Percentiles rank a stretch among this genome's conserved stretches.
phyloP scores from a whole-genome alignment of 129 eudicot species.

The Arctium lappa region DNA sequence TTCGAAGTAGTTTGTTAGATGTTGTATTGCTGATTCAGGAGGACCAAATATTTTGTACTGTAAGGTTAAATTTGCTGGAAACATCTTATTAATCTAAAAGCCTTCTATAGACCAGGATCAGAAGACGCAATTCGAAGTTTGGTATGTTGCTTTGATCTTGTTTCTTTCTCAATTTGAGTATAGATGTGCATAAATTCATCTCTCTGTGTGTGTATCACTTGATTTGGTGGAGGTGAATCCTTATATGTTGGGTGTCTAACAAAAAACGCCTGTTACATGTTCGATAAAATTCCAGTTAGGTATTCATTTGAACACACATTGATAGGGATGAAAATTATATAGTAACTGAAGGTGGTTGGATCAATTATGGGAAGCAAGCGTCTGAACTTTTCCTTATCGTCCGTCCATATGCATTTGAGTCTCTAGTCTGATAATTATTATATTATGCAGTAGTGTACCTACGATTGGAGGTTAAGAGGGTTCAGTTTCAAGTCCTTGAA shows the following conservation, averaged over 20 bases:
- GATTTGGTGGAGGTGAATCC: not conserved
- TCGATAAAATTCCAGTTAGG: conserved; percentile 24
- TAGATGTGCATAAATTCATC: not conserved
- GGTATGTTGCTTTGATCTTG: conserved; percentile 21
- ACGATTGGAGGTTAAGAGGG: not conserved
- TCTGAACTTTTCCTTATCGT: conserved; percentile 4
- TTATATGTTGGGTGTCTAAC: not conserved
- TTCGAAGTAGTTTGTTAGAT: not conserved
- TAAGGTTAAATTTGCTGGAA: not conserved
- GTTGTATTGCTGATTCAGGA: not conserved
- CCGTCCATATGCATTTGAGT: not conserved
- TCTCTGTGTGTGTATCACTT: not conserved
- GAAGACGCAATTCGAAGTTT: not conserved
- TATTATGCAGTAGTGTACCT: not conserved
- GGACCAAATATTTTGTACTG: not conserved
- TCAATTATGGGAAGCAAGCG: conserved; percentile 2
- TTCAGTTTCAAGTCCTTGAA: not conserved
- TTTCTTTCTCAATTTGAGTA: not conserved
- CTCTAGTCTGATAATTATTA: conserved; percentile 4
- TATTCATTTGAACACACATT: not conserved
- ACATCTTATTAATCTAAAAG: not conserved
- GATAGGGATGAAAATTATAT: not conserved
- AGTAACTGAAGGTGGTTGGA: not conserved
- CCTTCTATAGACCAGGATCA: not conserved
- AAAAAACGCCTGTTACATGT: conserved; percentile 1